phyloP scores from a whole-genome alignment of 768 basidiomycete species.

The Pulveroboletus sp. region DNA sequence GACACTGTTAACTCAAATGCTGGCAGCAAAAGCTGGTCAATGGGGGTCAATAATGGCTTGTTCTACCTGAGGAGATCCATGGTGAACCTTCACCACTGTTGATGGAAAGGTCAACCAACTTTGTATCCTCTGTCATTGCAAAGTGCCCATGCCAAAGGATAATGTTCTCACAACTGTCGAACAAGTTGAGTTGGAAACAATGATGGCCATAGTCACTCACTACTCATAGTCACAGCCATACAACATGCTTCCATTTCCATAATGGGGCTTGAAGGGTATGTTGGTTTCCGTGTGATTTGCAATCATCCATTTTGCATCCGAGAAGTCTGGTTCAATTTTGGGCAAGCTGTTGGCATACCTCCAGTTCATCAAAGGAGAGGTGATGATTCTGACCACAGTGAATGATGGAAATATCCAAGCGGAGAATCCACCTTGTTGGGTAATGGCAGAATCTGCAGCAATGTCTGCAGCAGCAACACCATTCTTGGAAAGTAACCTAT shows the following conservation, averaged over 20 bases:
- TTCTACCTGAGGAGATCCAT: background rate
- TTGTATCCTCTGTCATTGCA: slow-evolving; percentile 52
- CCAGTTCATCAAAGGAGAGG: slow-evolving; percentile 63
- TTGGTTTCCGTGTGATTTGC: slow-evolving; percentile 75
- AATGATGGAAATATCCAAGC: slow-evolving; percentile 40
- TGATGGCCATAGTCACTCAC: slow-evolving; percentile 45
- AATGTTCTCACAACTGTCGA: slow-evolving; percentile 69
- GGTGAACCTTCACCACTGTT: slow-evolving; percentile 71
- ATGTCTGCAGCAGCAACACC: slow-evolving; percentile 48
- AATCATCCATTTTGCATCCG: slow-evolving; percentile 59
- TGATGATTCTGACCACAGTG: slow-evolving; percentile 30
- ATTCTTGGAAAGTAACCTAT: slow-evolving; percentile 76
- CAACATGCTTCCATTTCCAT: slow-evolving; percentile 72
- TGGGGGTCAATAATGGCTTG: background rate
- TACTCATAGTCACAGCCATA: slow-evolving; percentile 88
- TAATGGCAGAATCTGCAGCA: slow-evolving; percentile 27
- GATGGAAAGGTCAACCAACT: slow-evolving; percentile 68
- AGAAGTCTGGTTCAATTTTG: slow-evolving; percentile 54
- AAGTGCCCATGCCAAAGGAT: slow-evolving; percentile 86
- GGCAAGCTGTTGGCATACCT: slow-evolving; percentile 73
- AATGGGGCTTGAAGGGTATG: slow-evolving; percentile 62
- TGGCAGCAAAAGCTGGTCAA: slow-evolving; percentile 64
- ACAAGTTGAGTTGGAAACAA: background rate
- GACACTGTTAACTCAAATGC: slow-evolving; percentile 72
- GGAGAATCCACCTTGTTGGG: slow-evolving; percentile 44